Evolutionary conservation across 2,329 filamentous ascomycete species (phyloP).

Genomic region (Ophiocordyceps camponoti-saundersi): DNA sequence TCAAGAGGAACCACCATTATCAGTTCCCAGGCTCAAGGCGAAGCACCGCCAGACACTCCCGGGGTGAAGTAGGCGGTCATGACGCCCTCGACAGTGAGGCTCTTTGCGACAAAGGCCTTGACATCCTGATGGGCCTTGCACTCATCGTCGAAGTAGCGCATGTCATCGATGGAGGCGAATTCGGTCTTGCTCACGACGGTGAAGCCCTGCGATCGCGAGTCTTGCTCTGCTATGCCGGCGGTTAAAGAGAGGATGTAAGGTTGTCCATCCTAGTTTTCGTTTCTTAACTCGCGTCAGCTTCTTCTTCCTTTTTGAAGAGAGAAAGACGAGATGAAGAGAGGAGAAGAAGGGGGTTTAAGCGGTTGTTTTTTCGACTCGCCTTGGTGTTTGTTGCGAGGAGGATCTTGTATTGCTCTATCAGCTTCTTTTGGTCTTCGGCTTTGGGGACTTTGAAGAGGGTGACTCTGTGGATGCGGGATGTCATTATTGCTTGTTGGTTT

Average conservation of each 20-base stretch:
- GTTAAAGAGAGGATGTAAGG: slow-evolving; percentile 46
- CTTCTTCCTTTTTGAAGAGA: not conserved
- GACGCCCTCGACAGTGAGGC: slow-evolving; percentile 16
- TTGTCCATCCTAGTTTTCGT: slow-evolving; percentile 40
- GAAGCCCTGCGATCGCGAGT: slow-evolving; percentile 46
- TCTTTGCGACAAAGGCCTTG: slow-evolving; percentile 16
- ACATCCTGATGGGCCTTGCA: slow-evolving; percentile 25
- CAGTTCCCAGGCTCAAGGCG: too few relatives aligned
- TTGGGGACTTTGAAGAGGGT: slow-evolving; percentile 37
- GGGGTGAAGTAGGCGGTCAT: slow-evolving; percentile 25
- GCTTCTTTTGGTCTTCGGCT: slow-evolving; percentile 22
- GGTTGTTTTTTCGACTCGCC: slow-evolving; percentile 10
- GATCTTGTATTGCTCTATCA: slow-evolving; percentile 26
- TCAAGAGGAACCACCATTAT: too few relatives aligned
- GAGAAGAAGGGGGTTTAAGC: not conserved
- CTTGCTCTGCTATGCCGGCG: slow-evolving; percentile 35
- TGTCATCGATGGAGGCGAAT: slow-evolving; percentile 48
- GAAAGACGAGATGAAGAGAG: not conserved
- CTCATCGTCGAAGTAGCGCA: slow-evolving; percentile 50
- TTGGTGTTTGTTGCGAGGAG: slow-evolving; percentile 22
- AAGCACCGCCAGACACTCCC: not conserved
- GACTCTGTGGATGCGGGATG: slow-evolving; percentile 25
- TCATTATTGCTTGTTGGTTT: too few relatives aligned
- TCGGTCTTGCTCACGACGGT: slow-evolving; percentile 45
- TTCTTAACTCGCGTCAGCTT: not conserved